These are phyloP conservation scores for Pelargonium fulgidum DNA, from an alignment of 441 rosid species.

Conservation along the genomic window DNA sequence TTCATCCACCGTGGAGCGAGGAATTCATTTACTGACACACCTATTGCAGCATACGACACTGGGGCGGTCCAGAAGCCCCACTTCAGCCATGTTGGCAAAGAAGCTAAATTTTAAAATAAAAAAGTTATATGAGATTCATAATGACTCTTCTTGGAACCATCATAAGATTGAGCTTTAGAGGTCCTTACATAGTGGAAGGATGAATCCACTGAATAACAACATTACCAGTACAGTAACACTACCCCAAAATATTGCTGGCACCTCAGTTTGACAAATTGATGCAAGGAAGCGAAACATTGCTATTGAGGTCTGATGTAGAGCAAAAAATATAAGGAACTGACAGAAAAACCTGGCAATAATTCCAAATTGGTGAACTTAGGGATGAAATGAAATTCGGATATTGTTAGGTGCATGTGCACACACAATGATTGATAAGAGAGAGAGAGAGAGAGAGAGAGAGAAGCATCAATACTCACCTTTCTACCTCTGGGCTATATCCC, in stretches of 20 bases:
- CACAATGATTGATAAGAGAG: no score
- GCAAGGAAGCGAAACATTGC: constrained; percentile 53
- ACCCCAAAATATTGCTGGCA: constrained; percentile 32
- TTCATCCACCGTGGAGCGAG: constrained; percentile 57
- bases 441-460: no score
- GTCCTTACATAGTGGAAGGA: constrained; percentile 39
- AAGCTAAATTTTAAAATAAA: constrained; percentile 27
- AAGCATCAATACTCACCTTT: constrained; percentile 31
- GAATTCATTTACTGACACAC: constrained; percentile 54
- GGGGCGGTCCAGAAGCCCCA: constrained; percentile 80
- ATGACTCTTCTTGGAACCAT: no score
- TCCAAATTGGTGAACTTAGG: no score
- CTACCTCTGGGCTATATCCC: constrained; percentile 55
- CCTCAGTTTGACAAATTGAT: constrained; percentile 35
- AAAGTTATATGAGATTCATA: no score
- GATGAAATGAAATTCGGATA: no score
- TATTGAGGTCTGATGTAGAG: constrained; percentile 43
- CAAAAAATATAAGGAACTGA: constrained; percentile 43
- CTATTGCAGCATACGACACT: constrained; percentile 61
- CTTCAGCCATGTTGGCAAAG: constrained; percentile 52
- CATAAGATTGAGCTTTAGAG: no score
- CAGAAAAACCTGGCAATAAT: constrained; percentile 31
- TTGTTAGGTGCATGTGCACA: no score
- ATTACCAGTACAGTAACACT: constrained; percentile 17
- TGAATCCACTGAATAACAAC: constrained; percentile 46